A percentile compares a stretch with the other conserved stretches of the same genome.
These are phyloP conservation scores for Geotrichum carabidarum DNA, from an alignment of 1,139 yeast genomes.

Conservation along the genomic window DNA sequence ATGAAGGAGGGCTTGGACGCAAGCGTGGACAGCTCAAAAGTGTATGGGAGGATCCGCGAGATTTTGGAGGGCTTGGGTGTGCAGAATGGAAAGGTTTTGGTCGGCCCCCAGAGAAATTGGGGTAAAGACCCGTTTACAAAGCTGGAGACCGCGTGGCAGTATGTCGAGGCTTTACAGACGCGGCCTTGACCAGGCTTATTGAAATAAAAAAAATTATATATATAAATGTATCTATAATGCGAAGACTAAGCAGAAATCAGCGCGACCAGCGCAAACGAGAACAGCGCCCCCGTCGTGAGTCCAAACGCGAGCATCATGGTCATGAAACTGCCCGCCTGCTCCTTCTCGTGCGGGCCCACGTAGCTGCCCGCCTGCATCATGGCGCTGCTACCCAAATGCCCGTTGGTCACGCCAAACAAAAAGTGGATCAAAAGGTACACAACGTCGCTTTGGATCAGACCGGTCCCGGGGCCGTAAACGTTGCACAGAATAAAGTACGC, in stretches of 20 bases:
- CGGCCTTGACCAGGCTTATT: not conserved
- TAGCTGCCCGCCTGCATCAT: constrained; percentile 59
- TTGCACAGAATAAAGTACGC: constrained; percentile 49
- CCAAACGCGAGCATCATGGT: constrained; percentile 72
- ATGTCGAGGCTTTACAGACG: constrained; percentile 22
- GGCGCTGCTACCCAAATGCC: constrained; percentile 74
- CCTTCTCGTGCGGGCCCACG: constrained; percentile 60
- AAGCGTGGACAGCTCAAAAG: not conserved
- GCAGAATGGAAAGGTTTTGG: constrained; percentile 1
- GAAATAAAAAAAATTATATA: not conserved
- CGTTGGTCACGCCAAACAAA: constrained; percentile 78
- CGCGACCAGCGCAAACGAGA: constrained; percentile 61
- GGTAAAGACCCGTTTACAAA: constrained; percentile 13
- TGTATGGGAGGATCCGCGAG: constrained; percentile 19
- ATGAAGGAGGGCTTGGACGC: not conserved
- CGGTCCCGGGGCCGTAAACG: constrained; percentile 41
- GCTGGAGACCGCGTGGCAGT: constrained; percentile 26
- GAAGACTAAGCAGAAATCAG: not conserved
- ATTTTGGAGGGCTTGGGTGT: constrained; percentile 14
- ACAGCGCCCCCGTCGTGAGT: constrained; percentile 67
- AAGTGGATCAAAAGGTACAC: constrained; percentile 68
- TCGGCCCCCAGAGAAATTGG: constrained; percentile 2
- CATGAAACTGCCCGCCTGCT: constrained; percentile 93
- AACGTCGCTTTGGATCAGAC: constrained; percentile 52
- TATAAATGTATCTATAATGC: not conserved